Evolutionary conservation across 1,139 yeast genomes (phyloP).

Genomic region (Candida buenavistaensis): DNA sequence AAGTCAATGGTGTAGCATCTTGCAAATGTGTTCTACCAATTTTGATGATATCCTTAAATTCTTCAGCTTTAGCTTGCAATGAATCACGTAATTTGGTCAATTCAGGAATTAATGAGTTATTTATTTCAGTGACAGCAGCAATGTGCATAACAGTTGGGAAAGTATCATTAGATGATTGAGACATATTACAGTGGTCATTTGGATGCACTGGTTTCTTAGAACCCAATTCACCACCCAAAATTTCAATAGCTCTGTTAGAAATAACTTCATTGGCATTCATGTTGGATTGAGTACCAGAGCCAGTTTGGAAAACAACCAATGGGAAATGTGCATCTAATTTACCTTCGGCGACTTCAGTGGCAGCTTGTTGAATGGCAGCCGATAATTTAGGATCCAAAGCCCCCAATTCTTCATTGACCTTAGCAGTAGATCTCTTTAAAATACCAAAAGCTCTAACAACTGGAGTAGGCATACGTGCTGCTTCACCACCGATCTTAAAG

Average conservation of each 20-base stretch:
- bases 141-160: conserved; percentile 99
- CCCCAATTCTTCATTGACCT: conserved; percentile 82
- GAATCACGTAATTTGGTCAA: conserved; percentile 75
- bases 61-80: conserved; percentile 72
- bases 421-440: conserved; percentile 92
- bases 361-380: conserved; percentile 86
- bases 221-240: conserved; percentile 89
- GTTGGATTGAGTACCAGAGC: conserved; percentile 97
- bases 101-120: conserved; percentile 73
- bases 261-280: conserved; percentile 99
- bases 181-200: conserved; percentile 97
- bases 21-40: conserved; percentile 98
- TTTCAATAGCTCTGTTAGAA: conserved; percentile 95
- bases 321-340: conserved; percentile 94
- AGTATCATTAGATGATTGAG: conserved; percentile 97
- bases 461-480: conserved; percentile 91
- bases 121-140: conserved; percentile 93
- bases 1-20: conserved; percentile 96
- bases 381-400: conserved; percentile 79
- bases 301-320: conserved; percentile 96
- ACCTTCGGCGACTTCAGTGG: conserved; percentile 92
- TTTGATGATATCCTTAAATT: conserved; percentile 85
- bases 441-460: conserved; percentile 89
- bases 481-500: conserved; percentile 92
- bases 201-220: conserved; percentile 95